A percentile compares a stretch with the other conserved stretches of the same genome.
Conservation (phyloP, 2,329 filamentous ascomycete genomes). For the Aspergillus bombycis region DNA sequence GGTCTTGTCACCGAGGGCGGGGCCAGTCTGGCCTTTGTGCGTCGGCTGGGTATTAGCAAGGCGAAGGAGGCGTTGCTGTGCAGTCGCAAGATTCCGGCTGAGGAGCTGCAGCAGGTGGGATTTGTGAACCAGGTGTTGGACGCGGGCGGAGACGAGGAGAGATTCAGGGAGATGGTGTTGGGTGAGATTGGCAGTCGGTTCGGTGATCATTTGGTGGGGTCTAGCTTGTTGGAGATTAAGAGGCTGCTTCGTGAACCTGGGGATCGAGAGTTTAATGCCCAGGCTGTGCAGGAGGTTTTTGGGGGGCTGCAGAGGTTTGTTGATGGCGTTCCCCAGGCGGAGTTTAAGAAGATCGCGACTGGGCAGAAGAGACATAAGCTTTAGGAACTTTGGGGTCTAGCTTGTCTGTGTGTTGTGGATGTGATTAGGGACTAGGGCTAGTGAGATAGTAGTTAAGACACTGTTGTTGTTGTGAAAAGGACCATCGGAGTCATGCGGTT, state of each 20-base stretch:
- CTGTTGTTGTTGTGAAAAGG: too few species aligned
- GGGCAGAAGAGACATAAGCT: too few species aligned
- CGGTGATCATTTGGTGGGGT: not conserved
- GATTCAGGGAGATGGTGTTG: conserved; percentile 2
- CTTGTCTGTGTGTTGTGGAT: too few species aligned
- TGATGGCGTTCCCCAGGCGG: conserved; percentile 7
- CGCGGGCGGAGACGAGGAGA: not conserved
- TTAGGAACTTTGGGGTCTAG: too few species aligned
- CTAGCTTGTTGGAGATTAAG: conserved; percentile 7
- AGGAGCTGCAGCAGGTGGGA: conserved; percentile 68
- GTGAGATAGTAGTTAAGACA: too few species aligned
- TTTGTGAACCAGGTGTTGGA: conserved; percentile 71
- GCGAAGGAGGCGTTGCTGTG: conserved; percentile 85
- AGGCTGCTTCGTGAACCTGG: not conserved
- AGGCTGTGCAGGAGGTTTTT: conserved; percentile 1
- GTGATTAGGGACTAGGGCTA: too few species aligned
- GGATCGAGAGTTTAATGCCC: not conserved
- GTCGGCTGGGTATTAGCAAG: conserved; percentile 62
- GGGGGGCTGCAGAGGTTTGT: not conserved
- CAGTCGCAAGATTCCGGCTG: conserved; percentile 67
- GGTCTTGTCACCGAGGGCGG: conserved; percentile 81
- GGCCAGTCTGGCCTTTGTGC: conserved; percentile 70
- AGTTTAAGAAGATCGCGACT: too few species aligned
- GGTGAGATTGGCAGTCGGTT: not conserved
- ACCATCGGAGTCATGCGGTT: too few species aligned